phyloP scores from a whole-genome alignment of 2,329 filamentous ascomycete genomes.

The Diaporthe sp. region DNA sequence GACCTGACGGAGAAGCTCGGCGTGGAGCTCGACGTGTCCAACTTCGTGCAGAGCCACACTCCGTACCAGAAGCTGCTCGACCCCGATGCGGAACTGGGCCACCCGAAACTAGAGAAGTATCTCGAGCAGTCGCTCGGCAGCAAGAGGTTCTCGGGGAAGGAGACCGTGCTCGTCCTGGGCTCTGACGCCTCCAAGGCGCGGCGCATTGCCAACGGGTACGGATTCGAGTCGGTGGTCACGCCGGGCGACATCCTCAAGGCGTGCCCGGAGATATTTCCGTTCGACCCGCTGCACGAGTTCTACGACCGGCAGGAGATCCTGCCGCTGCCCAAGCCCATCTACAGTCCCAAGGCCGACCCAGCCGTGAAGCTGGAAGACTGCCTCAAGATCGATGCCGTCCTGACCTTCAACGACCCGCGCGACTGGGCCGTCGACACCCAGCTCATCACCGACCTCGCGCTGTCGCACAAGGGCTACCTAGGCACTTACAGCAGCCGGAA shows the following conservation, averaged over 20 bases:
- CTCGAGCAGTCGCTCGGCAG: conserved; percentile 44
- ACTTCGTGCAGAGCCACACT: conserved; percentile 92
- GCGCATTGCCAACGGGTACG: conserved; percentile 81
- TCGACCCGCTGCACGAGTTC: conserved; percentile 75
- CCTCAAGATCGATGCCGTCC: conserved; percentile 88
- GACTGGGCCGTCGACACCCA: conserved; percentile 96
- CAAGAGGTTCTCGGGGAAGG: conserved; percentile 61
- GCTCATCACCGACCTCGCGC: conserved; percentile 84
- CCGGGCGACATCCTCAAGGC: conserved; percentile 86
- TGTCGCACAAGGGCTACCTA: conserved; percentile 83
- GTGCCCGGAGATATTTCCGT: conserved; percentile 86
- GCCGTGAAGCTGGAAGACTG: conserved; percentile 51
- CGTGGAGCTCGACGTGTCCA: conserved; percentile 73
- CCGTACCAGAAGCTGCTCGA: conserved; percentile 82
- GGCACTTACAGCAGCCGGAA: conserved; percentile 86
- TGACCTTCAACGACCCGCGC: conserved; percentile 95
- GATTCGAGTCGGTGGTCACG: conserved; percentile 86
- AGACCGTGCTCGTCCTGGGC: conserved; percentile 82
- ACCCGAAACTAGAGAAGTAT: conserved; percentile 5
- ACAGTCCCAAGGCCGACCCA: conserved; percentile 41
- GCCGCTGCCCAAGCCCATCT: conserved; percentile 64
- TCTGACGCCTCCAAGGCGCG: conserved; percentile 78
- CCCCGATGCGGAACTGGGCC: conserved; percentile 55
- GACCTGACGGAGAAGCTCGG: conserved; percentile 78
- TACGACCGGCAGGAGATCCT: conserved; percentile 72